Evolutionary conservation across 495 filamentous ascomycete genomes (phyloP), one percentile per base, ranked within the genome.

Genomic region (Terfezia claveryi): DNA sequence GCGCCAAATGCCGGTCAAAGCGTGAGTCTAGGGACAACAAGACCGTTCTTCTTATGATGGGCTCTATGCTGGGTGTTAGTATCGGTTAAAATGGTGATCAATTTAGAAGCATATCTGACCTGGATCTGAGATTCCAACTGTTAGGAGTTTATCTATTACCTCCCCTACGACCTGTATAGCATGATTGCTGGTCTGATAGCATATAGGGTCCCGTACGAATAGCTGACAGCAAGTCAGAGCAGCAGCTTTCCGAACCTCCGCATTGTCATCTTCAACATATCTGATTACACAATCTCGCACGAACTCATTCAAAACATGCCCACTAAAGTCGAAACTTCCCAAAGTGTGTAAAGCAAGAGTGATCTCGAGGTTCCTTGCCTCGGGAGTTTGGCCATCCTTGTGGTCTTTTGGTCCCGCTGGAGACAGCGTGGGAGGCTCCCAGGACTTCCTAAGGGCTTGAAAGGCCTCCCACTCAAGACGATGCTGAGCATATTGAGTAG

Each of bases 221-320:
- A 99, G 76, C 61, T 99, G 91, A 64, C 91, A 99, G 68, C 92
- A 95, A 23, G 92, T 99, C 56, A 99, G 74, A 37, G 92, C 89
- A 11, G 91, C 87, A 11, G 89, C 88, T 66, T 93, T 89, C 55
- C 91, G 80, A 54, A 95, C 93, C 56, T 92, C 85, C 0, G 85
- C 77, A 62, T 93, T 92, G 57, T 94, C 87, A 56, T 89, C 89
- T 62, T 96, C 88, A 53, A 95, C 89, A 58, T 92, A 99, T 66
- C 86, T 88, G 63, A 99, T 93, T 6, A 92, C 92, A 54, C 96
- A 91, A 66, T 99, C 91, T 27, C 91, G 85, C 44, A 96, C 91
- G 58, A 99, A 99, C 62, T 99, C 91, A 60, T 99, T 99, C 12
- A 99, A 69, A 23, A 94, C 81, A 62, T 95, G 84, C 49, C 75